Evolutionary conservation across 768 basidiomycete genomes (phyloP).

Genomic region (Phanerodontia chrysosporium): DNA sequence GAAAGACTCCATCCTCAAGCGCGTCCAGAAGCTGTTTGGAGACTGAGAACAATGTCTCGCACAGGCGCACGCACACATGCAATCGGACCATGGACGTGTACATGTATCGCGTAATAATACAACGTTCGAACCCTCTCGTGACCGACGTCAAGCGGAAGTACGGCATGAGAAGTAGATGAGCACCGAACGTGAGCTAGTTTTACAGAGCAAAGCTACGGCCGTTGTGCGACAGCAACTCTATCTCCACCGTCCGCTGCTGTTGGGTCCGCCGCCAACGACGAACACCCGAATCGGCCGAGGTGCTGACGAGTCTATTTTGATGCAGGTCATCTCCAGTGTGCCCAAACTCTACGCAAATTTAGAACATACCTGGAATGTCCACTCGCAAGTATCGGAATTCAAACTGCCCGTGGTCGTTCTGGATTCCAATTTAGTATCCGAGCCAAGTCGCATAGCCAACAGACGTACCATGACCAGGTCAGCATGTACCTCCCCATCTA

Average conservation of each 20-base stretch:
- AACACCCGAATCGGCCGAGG: constrained; percentile 12
- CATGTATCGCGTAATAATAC: constrained; percentile 11
- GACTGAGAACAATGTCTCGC: constrained; percentile 47
- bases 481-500: constrained; percentile 79
- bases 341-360: background rate
- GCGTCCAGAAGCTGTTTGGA: constrained; percentile 94
- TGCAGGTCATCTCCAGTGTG: too few relatives aligned
- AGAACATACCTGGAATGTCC: constrained; percentile 69
- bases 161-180: background rate
- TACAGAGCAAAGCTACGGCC: background rate
- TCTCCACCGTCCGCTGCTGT: constrained; percentile 10
- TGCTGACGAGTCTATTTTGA: constrained; percentile 9
- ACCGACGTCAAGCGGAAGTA: background rate
- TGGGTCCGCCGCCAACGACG: constrained; percentile 4
- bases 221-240: background rate
- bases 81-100: constrained; percentile 3
- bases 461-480: constrained; percentile 69
- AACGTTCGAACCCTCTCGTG: background rate
- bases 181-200: background rate
- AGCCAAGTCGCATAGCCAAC: constrained; percentile 20
- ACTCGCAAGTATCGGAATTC: constrained; percentile 74
- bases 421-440: constrained; percentile 6
- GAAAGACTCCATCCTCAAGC: constrained; percentile 93
- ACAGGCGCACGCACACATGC: background rate
- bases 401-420: constrained; percentile 78